Evolutionary conservation across 345 rosid genomes (phyloP).

Genomic region (Acer yangbiense): DNA sequence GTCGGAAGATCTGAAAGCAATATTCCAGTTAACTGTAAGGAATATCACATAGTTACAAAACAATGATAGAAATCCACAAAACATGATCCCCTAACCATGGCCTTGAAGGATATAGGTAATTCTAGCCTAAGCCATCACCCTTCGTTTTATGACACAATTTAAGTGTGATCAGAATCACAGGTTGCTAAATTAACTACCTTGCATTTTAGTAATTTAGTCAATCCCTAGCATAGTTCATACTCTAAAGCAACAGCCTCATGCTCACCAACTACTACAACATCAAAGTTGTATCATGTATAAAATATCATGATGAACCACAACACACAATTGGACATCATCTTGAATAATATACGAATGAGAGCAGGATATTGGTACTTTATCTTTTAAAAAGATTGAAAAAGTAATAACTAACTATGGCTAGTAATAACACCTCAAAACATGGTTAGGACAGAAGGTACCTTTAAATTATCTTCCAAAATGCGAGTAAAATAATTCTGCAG

Average conservation of each 20-base stretch:
- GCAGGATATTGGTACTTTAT: not conserved
- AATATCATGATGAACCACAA: not conserved
- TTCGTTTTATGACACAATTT: too few relatives aligned
- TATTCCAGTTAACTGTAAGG: not conserved
- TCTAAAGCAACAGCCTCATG: not conserved
- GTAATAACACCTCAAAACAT: not conserved
- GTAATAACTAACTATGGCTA: not conserved
- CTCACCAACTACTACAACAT: not conserved
- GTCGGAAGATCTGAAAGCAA: not conserved
- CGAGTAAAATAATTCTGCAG: slow-evolving; percentile 97
- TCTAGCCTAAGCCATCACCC: not conserved
- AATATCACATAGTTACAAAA: not conserved
- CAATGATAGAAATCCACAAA: not conserved
- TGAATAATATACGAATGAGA: not conserved
- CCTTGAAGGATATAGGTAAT: not conserved
- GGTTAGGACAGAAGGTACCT: slow-evolving; percentile 46
- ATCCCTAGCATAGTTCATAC: not conserved
- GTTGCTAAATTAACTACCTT: not conserved
- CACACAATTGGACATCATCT: not conserved
- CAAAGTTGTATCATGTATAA: not conserved
- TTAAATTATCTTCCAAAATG: slow-evolving; percentile 88
- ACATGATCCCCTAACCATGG: not conserved
- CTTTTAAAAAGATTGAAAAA: not conserved
- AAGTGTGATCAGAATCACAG: not conserved
- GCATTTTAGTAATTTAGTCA: not conserved